Evolutionary conservation across 73 alveolate genomes (phyloP), one percentile per base, ranked within the genome.

Genomic region (Blepharisma japonicum): DNA sequence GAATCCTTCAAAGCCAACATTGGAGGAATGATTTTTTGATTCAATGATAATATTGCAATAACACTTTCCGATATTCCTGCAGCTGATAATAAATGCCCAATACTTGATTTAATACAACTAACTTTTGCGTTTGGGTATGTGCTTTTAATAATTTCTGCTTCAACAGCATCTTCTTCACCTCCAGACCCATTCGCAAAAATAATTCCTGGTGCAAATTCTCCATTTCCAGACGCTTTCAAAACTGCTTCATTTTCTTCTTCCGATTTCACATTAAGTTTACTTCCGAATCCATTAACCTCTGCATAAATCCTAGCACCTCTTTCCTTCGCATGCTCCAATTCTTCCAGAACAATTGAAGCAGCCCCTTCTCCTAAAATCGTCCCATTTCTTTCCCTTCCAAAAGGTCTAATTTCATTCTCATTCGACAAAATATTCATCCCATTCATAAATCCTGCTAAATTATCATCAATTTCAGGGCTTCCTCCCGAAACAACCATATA

Each of bases 311-410:
- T 84, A 2, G 96, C 96, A 45, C 82, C 82, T 87, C 98, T 86
- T 45, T 54, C 23, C 18, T 27, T 8, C 6, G 98, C 98, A 45
- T 86, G 84, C 9, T 86, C 92, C 8, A 77, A 77, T 11, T 80
- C 84, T 67, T 90, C 95, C 6, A 92, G 83, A 5, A 91, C 79
- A 6, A 92, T 32, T 5, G 82, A 55, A 20, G 90, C 96, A 38
- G 89, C 90, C 6, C 96, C 98, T 74, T 92, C 98, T 14, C 88
- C 80, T 27, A 90, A 50, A 32, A 90, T 83, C n/a, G 90, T 77
- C 7, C 96, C 98, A 6, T 88, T 74, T 78, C 96, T 72, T 20
- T 80, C 85, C 55, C 49, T 79, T 79, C 86, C 96, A 82, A 89
- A 89, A 6, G 95, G 96, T 56, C 92, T 79, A 49, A 82, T 56